Percentiles rank a stretch among this genome's conserved stretches.
Conservation (phyloP, 108 stramenopile species). For the Seminavis robusta region DNA sequence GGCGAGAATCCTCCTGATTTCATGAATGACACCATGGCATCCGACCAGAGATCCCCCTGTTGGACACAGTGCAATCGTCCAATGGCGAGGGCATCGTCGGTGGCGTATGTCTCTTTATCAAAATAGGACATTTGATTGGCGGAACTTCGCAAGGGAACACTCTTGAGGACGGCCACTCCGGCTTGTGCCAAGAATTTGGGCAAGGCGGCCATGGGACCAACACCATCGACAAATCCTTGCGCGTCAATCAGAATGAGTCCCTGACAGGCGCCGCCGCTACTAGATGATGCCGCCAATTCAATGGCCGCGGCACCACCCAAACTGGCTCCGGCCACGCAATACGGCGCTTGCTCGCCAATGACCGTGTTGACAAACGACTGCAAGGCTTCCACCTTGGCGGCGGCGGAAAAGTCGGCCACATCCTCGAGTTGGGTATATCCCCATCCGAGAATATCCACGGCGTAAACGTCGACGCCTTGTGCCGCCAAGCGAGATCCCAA, state of each 20-base stretch:
- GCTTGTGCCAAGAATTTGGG: constrained; percentile 67
- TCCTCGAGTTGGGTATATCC: constrained; percentile 83
- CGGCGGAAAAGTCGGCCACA: constrained; percentile 72
- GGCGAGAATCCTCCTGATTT: constrained; percentile 82
- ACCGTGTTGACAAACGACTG: constrained; percentile 58
- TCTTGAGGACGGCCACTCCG: constrained; percentile 77
- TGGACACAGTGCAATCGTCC: constrained; percentile 82
- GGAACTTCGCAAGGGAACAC: constrained; percentile 56
- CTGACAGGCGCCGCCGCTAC: no score
- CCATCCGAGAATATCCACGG: constrained; percentile 94
- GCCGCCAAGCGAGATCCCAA: constrained; percentile 73
- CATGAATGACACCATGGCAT: constrained; percentile 81
- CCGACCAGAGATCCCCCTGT: constrained; percentile 87
- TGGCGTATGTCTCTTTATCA: constrained; percentile 66
- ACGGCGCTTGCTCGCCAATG: constrained; percentile 28
- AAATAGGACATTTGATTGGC: constrained; percentile 88
- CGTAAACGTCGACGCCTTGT: constrained; percentile 73
- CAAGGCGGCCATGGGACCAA: constrained; percentile 75
- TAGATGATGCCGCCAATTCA: constrained; percentile 72
- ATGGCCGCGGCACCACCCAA: constrained; percentile 79
- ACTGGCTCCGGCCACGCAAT: constrained; percentile 70
- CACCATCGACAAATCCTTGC: constrained; percentile 90
- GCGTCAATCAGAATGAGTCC: constrained; percentile 77
- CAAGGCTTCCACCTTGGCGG: constrained; percentile 83
- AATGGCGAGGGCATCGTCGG: constrained; percentile 84